phyloP scores from a whole-genome alignment of 2,329 filamentous ascomycete genomes.

The Pseudogymnoascus pannorum region DNA sequence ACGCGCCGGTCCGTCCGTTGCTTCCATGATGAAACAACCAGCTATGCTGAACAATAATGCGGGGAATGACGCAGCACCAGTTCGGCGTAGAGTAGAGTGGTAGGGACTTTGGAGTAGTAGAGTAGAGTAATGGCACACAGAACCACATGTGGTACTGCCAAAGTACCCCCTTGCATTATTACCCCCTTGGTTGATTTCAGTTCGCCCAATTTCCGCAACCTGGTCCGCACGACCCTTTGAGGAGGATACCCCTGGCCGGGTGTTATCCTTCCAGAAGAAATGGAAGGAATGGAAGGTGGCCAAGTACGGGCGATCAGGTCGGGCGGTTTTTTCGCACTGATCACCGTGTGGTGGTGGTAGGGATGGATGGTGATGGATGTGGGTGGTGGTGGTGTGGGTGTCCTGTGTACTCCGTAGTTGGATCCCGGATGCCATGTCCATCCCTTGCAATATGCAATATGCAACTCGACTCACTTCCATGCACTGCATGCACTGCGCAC shows the following conservation, averaged over 20 bases:
- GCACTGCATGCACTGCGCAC: neutral
- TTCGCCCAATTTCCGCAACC: conserved; percentile 1
- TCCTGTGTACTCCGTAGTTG: neutral
- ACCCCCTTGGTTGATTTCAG: conserved; percentile 4
- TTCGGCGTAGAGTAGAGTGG: neutral
- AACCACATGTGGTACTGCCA: neutral
- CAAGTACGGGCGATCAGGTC: neutral
- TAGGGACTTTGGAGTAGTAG: neutral
- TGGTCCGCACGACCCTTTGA: conserved; percentile 1
- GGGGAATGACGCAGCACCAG: neutral
- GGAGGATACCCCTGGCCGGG: neutral
- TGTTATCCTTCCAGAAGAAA: neutral
- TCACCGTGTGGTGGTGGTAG: conserved; percentile 4
- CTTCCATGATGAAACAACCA: neutral
- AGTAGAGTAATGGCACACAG: neutral
- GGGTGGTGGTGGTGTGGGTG: neutral
- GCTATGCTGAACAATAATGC: neutral
- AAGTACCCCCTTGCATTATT: neutral
- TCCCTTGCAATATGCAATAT: neutral
- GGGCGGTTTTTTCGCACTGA: conserved; percentile 4
- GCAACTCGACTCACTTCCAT: neutral
- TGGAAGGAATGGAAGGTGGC: conserved; percentile 2
- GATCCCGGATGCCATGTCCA: neutral
- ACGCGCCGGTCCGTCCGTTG: neutral
- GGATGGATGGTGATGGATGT: neutral